Conservation (phyloP, 1,284 basidiomycete genomes). For the Naganishia liquefaciens region DNA sequence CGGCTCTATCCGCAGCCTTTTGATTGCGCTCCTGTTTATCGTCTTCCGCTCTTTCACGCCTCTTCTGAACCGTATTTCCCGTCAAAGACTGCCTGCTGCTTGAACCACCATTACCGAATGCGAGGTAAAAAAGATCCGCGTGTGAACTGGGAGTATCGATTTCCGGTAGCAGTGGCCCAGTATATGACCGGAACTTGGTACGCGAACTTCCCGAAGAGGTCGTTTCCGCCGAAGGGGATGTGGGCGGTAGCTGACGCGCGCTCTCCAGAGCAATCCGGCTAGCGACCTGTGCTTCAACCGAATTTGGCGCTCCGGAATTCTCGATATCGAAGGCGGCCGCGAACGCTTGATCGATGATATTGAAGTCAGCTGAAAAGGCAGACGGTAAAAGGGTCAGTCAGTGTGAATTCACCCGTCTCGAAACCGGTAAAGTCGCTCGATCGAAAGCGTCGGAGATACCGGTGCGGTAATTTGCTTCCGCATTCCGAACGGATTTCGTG, state of each 20-base stretch:
- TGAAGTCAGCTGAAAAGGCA: slow-evolving; percentile 5
- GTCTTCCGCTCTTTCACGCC: slow-evolving; percentile 21
- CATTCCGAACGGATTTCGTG: not conserved
- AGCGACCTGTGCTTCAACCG: not conserved
- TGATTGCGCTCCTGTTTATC: slow-evolving; percentile 1
- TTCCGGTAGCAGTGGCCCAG: slow-evolving; percentile 23
- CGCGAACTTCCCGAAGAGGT: slow-evolving; percentile 11
- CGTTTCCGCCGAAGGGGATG: not conserved
- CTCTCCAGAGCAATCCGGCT: not conserved
- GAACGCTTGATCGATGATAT: slow-evolving; percentile 22
- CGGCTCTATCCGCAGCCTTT: not conserved
- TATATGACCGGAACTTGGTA: slow-evolving; percentile 27
- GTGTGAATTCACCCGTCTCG: not conserved
- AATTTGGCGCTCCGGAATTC: not conserved
- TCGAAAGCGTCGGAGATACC: not conserved
- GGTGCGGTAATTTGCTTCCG: not conserved
- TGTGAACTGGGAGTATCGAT: slow-evolving; percentile 11
- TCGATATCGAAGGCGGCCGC: not conserved
- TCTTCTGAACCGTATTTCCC: slow-evolving; percentile 8
- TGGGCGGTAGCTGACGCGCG: not conserved
- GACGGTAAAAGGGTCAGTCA: slow-evolving; percentile 9
- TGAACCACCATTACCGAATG: slow-evolving; percentile 28
- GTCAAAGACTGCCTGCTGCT: slow-evolving; percentile 26
- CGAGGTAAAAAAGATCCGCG: slow-evolving; percentile 29
- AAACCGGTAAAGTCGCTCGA: not conserved